Evolutionary conservation across 306 rosid species (phyloP).

Genomic region (Lablab purpureus): DNA sequence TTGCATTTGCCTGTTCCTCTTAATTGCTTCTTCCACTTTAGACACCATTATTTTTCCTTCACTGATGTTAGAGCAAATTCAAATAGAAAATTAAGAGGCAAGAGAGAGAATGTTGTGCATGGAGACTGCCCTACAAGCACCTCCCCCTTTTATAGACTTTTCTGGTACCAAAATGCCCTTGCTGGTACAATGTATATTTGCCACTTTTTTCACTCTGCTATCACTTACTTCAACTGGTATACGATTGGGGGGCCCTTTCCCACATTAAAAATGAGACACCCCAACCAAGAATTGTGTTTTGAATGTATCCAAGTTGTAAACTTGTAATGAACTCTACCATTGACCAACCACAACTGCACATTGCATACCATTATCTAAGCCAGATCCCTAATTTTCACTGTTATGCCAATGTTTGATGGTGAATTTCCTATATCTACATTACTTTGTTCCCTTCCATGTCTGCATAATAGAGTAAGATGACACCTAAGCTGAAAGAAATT

Average conservation of each 20-base stretch:
- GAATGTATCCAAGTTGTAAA: conserved; percentile 23
- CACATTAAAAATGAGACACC: not conserved
- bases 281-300: conserved; percentile 12
- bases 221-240: conserved; percentile 21
- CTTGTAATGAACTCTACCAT: conserved; percentile 22
- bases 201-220: not conserved
- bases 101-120: conserved; percentile 44
- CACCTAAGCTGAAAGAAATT: not conserved
- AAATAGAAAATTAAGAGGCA: not conserved
- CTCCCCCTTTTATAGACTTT: conserved; percentile 62
- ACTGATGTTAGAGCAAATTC: not conserved
- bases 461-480: not conserved
- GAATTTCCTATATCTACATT: conserved; percentile 28
- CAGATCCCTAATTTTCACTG: not conserved
- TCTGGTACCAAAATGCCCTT: conserved; percentile 43
- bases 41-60: conserved; percentile 65
- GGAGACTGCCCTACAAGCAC: conserved; percentile 47
- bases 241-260: conserved; percentile 2
- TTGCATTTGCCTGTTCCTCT: conserved; percentile 58
- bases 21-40: conserved; percentile 77
- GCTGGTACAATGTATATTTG: conserved; percentile 18
- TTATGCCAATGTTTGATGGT: conserved; percentile 24
- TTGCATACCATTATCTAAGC: too few relatives aligned
- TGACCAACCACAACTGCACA: too few relatives aligned
- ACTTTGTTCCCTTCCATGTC: not conserved